A percentile compares a stretch with the other conserved stretches of the same genome.
Evolutionary conservation across 805 yeast genomes (phyloP).

Genomic region (Candida berthetii): DNA sequence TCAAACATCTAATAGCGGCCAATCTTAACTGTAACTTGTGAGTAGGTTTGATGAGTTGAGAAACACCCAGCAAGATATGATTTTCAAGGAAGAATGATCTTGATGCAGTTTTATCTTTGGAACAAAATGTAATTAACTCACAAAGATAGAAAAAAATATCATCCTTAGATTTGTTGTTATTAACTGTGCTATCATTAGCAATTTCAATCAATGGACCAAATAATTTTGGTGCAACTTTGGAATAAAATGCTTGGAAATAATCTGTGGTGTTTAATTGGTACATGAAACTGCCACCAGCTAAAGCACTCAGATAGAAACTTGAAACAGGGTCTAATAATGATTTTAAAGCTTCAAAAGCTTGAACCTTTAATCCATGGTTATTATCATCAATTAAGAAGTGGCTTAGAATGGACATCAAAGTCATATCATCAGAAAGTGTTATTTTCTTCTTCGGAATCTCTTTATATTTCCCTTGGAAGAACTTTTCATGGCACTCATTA

Average conservation of each 20-base stretch:
- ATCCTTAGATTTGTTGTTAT: conserved; percentile 24
- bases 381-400: conserved; percentile 56
- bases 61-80: conserved; percentile 49
- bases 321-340: conserved; percentile 36
- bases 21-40: conserved; percentile 47
- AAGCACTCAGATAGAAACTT: conserved; percentile 2
- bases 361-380: conserved; percentile 70
- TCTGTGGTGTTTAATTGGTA: conserved; percentile 28
- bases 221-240: conserved; percentile 50
- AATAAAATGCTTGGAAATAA: conserved; percentile 58
- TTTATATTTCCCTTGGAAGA: conserved; percentile 4
- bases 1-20: conserved; percentile 65
- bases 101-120: conserved; percentile 45
- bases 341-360: conserved; percentile 78
- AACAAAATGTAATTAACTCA: conserved; percentile 64
- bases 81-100: conserved; percentile 59
- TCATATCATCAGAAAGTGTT: conserved; percentile 47
- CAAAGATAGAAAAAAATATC: conserved; percentile 52
- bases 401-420: conserved; percentile 47
- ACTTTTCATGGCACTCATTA: conserved; percentile 5
- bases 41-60: conserved; percentile 34
- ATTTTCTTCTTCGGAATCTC: conserved; percentile 12
- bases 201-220: conserved; percentile 34
- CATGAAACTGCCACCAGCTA: conserved; percentile 13
- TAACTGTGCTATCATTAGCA: conserved; percentile 2